Evolutionary conservation across 2,329 filamentous ascomycete genomes (phyloP).

Genomic region (Lachnellula willkommii): DNA sequence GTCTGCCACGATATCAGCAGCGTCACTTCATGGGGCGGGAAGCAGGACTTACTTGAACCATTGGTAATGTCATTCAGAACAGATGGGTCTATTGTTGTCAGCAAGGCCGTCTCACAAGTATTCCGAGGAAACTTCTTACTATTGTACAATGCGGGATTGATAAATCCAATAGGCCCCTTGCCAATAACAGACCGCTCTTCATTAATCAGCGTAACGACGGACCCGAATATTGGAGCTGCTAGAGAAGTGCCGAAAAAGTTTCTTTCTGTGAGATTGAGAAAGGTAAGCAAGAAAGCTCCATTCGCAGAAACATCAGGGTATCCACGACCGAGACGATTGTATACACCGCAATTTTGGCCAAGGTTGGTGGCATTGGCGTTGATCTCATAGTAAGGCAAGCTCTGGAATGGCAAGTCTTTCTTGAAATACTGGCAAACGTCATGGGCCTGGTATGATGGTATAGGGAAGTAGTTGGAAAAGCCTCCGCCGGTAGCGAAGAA

Average conservation of each 20-base stretch:
- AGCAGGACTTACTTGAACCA: background rate
- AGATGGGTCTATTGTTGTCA: background rate
- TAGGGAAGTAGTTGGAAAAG: conserved; percentile 45
- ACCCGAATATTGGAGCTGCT: conserved; percentile 49
- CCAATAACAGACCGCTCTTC: conserved; percentile 49
- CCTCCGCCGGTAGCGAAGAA: conserved; percentile 35
- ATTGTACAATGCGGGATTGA: conserved; percentile 37
- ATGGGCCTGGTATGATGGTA: conserved; percentile 40
- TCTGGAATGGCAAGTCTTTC: conserved; percentile 1
- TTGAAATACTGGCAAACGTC: conserved; percentile 37
- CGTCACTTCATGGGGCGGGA: background rate
- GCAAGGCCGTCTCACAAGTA: conserved; percentile 3
- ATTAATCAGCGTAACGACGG: conserved; percentile 55
- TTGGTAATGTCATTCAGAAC: background rate
- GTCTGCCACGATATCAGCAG: background rate
- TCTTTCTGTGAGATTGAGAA: conserved; percentile 31
- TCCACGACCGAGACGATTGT: conserved; percentile 36
- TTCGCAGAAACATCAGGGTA: conserved; percentile 48
- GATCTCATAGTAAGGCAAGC: background rate
- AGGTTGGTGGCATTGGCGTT: conserved; percentile 47
- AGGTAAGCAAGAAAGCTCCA: conserved; percentile 46
- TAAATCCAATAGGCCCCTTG: conserved; percentile 36
- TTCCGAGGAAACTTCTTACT: conserved; percentile 32
- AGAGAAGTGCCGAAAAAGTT: conserved; percentile 45
- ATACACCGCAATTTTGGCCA: conserved; percentile 30